Conservation (phyloP, 768 basidiomycete genomes). For the Collybiopsis luxurians region DNA sequence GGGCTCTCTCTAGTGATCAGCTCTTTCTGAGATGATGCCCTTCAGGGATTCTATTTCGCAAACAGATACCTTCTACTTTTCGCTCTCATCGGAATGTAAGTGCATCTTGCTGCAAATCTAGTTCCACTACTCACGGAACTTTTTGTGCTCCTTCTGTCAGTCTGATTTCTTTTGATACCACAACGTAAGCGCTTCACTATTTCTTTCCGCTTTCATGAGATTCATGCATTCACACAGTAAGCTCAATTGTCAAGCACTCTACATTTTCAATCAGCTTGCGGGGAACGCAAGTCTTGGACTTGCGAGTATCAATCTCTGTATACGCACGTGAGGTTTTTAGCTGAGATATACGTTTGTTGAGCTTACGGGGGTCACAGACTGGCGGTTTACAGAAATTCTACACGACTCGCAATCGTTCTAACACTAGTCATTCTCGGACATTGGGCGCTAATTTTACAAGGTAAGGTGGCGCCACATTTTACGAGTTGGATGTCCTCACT, state of each 20-base stretch:
- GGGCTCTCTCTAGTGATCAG: too few relatives aligned
- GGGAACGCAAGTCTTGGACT: conserved; percentile 69
- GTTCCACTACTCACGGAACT: conserved; percentile 4
- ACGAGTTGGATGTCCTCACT: neutral
- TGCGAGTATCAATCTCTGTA: conserved; percentile 67
- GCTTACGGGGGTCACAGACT: conserved; percentile 38
- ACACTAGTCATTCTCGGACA: conserved; percentile 60
- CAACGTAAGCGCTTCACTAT: conserved; percentile 30
- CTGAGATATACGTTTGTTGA: neutral
- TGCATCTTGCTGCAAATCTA: conserved; percentile 12
- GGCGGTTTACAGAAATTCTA: conserved; percentile 63
- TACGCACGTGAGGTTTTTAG: conserved; percentile 53
- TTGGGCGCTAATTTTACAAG: conserved; percentile 70
- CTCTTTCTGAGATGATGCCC: too few relatives aligned
- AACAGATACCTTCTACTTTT: conserved; percentile 65
- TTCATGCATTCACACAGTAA: conserved; percentile 26
- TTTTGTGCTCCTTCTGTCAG: conserved; percentile 26
- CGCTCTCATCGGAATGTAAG: conserved; percentile 70
- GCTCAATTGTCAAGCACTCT: conserved; percentile 64
- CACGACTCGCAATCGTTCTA: conserved; percentile 48
- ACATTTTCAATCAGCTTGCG: conserved; percentile 63
- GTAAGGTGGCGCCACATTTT: conserved; percentile 29
- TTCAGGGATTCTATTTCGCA: conserved; percentile 65
- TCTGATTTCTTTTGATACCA: conserved; percentile 57
- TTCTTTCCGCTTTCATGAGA: neutral